Percentiles rank a stretch among this genome's conserved stretches.
These are phyloP conservation scores for Nicotiana tabacum DNA, from an alignment of 257 asterid species.

Conservation along the genomic window DNA sequence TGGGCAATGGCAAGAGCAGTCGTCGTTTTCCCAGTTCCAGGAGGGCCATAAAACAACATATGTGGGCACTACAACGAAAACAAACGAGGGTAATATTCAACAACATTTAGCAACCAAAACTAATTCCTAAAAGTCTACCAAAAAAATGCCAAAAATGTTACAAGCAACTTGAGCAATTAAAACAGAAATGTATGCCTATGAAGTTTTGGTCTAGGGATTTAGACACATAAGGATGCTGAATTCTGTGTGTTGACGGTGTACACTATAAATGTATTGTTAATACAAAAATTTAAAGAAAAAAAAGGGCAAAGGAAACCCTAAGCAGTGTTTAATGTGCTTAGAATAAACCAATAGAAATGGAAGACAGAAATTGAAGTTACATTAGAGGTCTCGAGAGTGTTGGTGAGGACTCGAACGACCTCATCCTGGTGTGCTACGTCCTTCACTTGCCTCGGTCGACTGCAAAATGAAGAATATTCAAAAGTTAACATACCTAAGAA, in stretches of 20 bases:
- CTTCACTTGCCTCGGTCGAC: conserved; percentile 96
- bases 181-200: not conserved
- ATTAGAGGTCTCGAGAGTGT: conserved; percentile 90
- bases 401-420: conserved; percentile 93
- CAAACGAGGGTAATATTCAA: not conserved
- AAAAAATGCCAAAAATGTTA: conserved; percentile 3
- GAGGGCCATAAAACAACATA: conserved; percentile 97
- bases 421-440: conserved; percentile 98
- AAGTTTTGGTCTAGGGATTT: not conserved
- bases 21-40: conserved; percentile 96
- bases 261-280: not conserved
- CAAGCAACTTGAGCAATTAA: not conserved
- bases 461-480: conserved; percentile 22
- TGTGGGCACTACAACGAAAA: conserved; percentile 68
- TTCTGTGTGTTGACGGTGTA: too few species aligned
- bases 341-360: not conserved
- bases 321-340: not conserved
- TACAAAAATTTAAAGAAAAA: not conserved
- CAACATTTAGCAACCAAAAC: not conserved
- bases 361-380: conserved; percentile 27
- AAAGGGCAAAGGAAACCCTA: not conserved
- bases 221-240: not conserved
- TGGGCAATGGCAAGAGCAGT: conserved; percentile 94
- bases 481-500: not conserved
- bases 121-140: not conserved